Evolutionary conservation across 805 yeast genomes (phyloP).

Genomic region (Ogataea philodendri): DNA sequence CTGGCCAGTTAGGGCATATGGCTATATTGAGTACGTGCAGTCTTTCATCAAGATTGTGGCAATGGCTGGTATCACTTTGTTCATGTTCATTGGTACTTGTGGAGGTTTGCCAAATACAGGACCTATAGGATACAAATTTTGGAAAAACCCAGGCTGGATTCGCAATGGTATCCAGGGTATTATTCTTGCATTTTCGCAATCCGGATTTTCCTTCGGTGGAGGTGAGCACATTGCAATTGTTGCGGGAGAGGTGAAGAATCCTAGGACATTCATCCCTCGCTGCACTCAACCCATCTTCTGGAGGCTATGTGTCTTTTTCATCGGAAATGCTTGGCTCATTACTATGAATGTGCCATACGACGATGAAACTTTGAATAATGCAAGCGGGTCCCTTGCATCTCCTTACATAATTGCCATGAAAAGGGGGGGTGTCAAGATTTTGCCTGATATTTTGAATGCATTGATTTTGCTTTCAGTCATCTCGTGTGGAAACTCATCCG

Average conservation of each 20-base stretch:
- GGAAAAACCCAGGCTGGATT: slow-evolving; percentile 56
- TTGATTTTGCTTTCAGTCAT: slow-evolving; percentile 54
- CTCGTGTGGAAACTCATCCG: slow-evolving; percentile 60
- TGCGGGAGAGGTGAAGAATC: slow-evolving; percentile 56
- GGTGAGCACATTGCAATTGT: slow-evolving; percentile 58
- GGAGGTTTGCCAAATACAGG: slow-evolving; percentile 42
- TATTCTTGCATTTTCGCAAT: slow-evolving; percentile 52
- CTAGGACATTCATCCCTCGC: slow-evolving; percentile 54
- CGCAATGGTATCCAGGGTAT: slow-evolving; percentile 56
- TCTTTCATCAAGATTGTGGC: slow-evolving; percentile 58
- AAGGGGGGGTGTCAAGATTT: slow-evolving; percentile 46
- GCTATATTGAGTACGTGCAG: slow-evolving; percentile 44
- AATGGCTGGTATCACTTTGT: slow-evolving; percentile 45
- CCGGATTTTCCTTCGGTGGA: slow-evolving; percentile 63
- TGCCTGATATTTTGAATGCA: slow-evolving; percentile 62
- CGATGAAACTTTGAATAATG: slow-evolving; percentile 43
- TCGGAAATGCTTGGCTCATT: slow-evolving; percentile 48
- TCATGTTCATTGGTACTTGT: slow-evolving; percentile 51
- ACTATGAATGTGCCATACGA: slow-evolving; percentile 58
- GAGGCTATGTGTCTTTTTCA: slow-evolving; percentile 52
- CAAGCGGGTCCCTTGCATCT: slow-evolving; percentile 56
- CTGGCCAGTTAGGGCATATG: slow-evolving; percentile 38
- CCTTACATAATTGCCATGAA: slow-evolving; percentile 66
- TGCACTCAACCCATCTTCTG: slow-evolving; percentile 56
- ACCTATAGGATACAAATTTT: slow-evolving; percentile 49